A percentile compares a stretch with the other conserved stretches of the same genome.
These are phyloP conservation scores for Adansonia grandidieri DNA, from an alignment of 441 rosid genomes.

Conservation along the genomic window DNA sequence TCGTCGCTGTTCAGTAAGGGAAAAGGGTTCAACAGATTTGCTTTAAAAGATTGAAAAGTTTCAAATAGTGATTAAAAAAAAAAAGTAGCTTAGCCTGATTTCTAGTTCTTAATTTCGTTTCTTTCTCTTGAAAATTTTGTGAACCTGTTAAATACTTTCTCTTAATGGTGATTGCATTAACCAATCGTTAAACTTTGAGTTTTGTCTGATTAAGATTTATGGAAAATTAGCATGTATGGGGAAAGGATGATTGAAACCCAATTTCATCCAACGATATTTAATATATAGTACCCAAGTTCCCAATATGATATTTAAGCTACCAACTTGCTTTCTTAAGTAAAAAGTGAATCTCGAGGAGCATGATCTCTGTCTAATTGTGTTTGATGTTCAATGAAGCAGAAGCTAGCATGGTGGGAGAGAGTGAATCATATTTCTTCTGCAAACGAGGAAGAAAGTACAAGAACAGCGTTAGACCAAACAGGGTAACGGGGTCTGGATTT, in stretches of 20 bases:
- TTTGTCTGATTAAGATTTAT: too few species aligned
- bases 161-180: too few species aligned
- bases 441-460: constrained; percentile 88
- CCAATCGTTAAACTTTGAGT: too few species aligned
- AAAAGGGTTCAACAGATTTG: neutral
- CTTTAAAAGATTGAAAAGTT: neutral
- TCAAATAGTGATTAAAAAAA: neutral
- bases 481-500: constrained; percentile 93
- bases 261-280: neutral
- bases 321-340: neutral
- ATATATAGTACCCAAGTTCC: neutral
- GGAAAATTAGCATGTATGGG: neutral
- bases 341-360: neutral
- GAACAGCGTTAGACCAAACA: constrained; percentile 89
- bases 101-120: neutral
- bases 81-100: neutral
- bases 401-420: constrained; percentile 44
- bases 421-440: constrained; percentile 83
- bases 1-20: neutral
- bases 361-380: neutral
- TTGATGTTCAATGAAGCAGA: constrained; percentile 18
- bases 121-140: neutral
- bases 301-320: too few species aligned
- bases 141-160: neutral
- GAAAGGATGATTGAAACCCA: neutral